These are phyloP conservation scores for Plasmodium fragile DNA, from an alignment of 169 alveolate genomes.

Conservation along the genomic window DNA sequence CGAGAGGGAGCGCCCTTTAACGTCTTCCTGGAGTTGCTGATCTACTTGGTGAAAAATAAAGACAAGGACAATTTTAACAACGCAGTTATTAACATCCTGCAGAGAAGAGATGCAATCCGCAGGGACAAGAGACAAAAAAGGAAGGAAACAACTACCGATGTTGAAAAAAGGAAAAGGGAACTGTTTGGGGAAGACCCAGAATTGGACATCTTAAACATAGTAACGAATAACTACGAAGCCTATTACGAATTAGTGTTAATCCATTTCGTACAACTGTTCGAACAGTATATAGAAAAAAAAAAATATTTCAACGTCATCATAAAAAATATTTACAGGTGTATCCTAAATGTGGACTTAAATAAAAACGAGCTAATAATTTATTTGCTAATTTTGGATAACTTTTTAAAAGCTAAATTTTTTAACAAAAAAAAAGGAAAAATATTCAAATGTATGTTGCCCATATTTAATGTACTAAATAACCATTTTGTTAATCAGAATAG, in stretches of 20 bases:
- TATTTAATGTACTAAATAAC: constrained; percentile 44
- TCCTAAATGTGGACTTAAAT: constrained; percentile 30
- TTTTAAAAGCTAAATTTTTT: constrained; percentile 31
- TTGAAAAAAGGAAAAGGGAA: background rate
- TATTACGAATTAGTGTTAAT: constrained; percentile 43
- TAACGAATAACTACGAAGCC: constrained; percentile 43
- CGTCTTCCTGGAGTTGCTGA: constrained; percentile 14
- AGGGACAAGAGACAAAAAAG: constrained; percentile 5
- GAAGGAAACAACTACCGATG: background rate
- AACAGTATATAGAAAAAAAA: constrained; percentile 43
- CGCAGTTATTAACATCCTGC: constrained; percentile 24
- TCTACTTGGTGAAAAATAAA: constrained; percentile 50
- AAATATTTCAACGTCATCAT: constrained; percentile 23
- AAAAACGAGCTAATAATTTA: constrained; percentile 45
- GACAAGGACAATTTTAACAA: constrained; percentile 23
- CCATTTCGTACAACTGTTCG: constrained; percentile 4
- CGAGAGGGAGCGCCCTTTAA: constrained; percentile 25
- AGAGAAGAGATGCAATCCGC: background rate
- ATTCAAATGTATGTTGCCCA: constrained; percentile 33
- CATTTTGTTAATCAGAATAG: constrained; percentile 1
- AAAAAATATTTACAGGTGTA: constrained; percentile 44
- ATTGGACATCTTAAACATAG: constrained; percentile 32
- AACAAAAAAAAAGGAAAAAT: constrained; percentile 46
- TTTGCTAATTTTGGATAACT: constrained; percentile 18
- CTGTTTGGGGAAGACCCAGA: background rate